phyloP scores from a whole-genome alignment of 192 early-diverging fungal species.

The Coemansia sp. region DNA sequence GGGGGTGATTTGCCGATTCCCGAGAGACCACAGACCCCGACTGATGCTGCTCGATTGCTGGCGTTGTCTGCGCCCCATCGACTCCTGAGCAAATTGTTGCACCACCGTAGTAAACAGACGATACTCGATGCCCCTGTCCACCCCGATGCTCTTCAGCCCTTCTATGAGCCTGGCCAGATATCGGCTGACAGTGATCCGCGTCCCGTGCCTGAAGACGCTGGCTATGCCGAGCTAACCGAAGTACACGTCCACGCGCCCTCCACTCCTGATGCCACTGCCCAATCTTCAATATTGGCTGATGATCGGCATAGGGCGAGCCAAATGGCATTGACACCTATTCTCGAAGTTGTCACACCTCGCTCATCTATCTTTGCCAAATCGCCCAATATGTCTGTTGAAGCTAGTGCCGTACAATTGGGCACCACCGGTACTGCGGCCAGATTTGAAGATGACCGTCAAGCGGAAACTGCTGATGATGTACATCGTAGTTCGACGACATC shows the following conservation, averaged over 20 bases:
- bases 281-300: neutral
- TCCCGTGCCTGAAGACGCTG: neutral
- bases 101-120: neutral
- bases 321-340: constrained; percentile 15
- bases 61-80: constrained; percentile 15
- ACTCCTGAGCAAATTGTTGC: neutral
- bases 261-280: neutral
- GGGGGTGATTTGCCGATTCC: neutral
- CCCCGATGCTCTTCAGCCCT: neutral
- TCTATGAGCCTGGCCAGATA: neutral
- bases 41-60: neutral
- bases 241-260: neutral
- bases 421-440: neutral
- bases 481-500: neutral
- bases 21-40: neutral
- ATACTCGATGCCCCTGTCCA: neutral
- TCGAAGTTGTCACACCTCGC: constrained; percentile 15
- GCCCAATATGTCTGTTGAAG: neutral
- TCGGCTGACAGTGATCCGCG: neutral
- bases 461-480: neutral
- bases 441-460: neutral
- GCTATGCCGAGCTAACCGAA: constrained; percentile 5
- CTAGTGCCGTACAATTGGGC: neutral
- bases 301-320: neutral
- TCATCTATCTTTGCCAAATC: constrained; percentile 7